Evolutionary conservation across 371 early-diverging fungal genomes (phyloP), one percentile per base, ranked within the genome.

Genomic region (Sporodiniella umbellata): DNA sequence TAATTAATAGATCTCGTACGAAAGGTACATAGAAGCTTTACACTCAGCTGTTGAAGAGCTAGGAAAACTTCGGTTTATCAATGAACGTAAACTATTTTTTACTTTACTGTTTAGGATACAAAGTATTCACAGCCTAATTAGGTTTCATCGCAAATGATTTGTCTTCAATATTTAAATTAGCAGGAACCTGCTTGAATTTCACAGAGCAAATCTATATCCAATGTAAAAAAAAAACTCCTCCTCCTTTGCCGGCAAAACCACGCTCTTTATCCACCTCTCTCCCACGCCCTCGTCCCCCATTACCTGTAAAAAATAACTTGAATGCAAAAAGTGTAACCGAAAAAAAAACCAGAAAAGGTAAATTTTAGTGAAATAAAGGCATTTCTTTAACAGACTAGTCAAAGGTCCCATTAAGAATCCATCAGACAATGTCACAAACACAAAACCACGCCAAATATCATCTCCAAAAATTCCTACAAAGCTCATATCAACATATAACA

Each of bases 191-290:
- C 49, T 40, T 75, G 33, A 57, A 47, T 21, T 56, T 62, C 17
- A 52, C 66, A 11, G 60, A 61, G 47, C 45, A 35, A 10, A 67
- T 71, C 8, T 42, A 48, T 42, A 6, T 31, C 14, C 19, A 26
- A 47, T 35, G 15, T 14, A 54, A 48, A 48, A 19, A 26, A n/a
- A 25, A 22, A 44, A 19, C 35, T 31, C 64, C 66, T 18, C 69
- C 73, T 12, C 73, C 64, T n/a, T 40, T 67, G 42, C 73, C 73
- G 5, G 42, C 50, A 17, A 56, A 60, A 35, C 73, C 67, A 18
- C 33, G 19, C 12, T 40, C 40, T 17, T 40, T 40, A 19, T 40
- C 35, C 8, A 35, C 8, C 5, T 35, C 40, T 19, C 8, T 15
- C 10, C 8, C 15, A 10, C 40, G 4, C 21, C 40, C 40, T 19